Evolutionary conservation across 306 rosid species (phyloP).

Genomic region (Lathyrus aphaca): DNA sequence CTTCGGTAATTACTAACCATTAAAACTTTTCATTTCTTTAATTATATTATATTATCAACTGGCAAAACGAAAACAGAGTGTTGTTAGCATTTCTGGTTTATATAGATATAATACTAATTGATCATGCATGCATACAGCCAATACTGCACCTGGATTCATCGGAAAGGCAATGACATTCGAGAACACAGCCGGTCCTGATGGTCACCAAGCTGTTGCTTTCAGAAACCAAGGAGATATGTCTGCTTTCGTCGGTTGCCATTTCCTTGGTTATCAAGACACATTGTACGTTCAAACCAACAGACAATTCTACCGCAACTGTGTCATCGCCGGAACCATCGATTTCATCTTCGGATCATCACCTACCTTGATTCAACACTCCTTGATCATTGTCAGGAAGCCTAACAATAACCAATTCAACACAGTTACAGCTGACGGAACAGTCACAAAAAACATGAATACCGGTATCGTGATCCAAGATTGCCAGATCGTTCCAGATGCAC

Average conservation of each 20-base stretch:
- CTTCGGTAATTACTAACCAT: conserved; percentile 36
- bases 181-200: conserved; percentile 73
- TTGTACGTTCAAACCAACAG: conserved; percentile 56
- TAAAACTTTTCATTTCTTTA: too few relatives aligned
- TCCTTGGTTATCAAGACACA: conserved; percentile 69
- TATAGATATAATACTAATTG: background rate
- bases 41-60: too few relatives aligned
- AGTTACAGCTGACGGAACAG: conserved; percentile 58
- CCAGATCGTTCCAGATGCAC: conserved; percentile 54
- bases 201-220: conserved; percentile 77
- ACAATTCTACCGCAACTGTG: conserved; percentile 79
- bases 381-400: conserved; percentile 59
- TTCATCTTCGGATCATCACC: conserved; percentile 64
- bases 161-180: conserved; percentile 57
- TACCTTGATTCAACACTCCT: conserved; percentile 59
- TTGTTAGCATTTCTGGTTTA: too few relatives aligned
- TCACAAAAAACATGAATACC: background rate
- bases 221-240: conserved; percentile 57
- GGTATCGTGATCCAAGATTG: conserved; percentile 69
- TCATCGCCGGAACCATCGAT: conserved; percentile 69
- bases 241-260: conserved; percentile 56
- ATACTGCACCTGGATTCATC: conserved; percentile 48
- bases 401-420: conserved; percentile 49
- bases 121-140: conserved; percentile 31
- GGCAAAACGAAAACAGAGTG: too few relatives aligned